Percentiles rank a stretch among this genome's conserved stretches.
These are phyloP conservation scores for Aspergillus ibericus DNA, from an alignment of 2,329 filamentous ascomycete species.

Conservation along the genomic window DNA sequence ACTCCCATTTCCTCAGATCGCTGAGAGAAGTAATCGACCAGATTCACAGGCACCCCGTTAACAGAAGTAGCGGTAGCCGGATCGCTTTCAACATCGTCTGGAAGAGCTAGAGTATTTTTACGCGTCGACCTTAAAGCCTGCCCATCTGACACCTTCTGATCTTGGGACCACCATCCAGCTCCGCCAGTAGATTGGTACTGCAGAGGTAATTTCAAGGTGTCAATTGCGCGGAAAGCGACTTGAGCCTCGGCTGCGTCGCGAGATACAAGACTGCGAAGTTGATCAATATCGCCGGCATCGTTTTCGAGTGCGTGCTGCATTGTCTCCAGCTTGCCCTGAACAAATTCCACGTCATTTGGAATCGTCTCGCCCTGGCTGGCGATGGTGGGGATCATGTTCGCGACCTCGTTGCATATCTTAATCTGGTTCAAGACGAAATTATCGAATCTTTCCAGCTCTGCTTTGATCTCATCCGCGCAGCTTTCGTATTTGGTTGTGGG, in stretches of 20 bases:
- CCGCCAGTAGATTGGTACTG: slow-evolving; percentile 57
- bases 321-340: slow-evolving; percentile 61
- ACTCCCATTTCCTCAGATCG: slow-evolving; percentile 62
- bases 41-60: slow-evolving; percentile 56
- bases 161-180: slow-evolving; percentile 42
- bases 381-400: slow-evolving; percentile 67
- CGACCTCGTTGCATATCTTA: slow-evolving; percentile 68
- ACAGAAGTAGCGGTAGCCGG: slow-evolving; percentile 43
- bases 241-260: slow-evolving; percentile 70
- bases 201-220: slow-evolving; percentile 70
- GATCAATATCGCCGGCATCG: slow-evolving; percentile 61
- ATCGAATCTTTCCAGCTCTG: slow-evolving; percentile 75
- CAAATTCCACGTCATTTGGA: slow-evolving; percentile 64
- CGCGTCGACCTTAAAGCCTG: slow-evolving; percentile 41
- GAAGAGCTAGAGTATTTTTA: slow-evolving; percentile 48
- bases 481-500: slow-evolving; percentile 91
- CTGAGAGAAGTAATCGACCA: slow-evolving; percentile 64
- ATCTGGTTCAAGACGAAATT: slow-evolving; percentile 78
- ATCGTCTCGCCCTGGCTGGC: slow-evolving; percentile 65
- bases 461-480: slow-evolving; percentile 77
- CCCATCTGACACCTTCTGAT: slow-evolving; percentile 41
- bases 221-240: slow-evolving; percentile 70
- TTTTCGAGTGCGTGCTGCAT: slow-evolving; percentile 64
- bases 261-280: slow-evolving; percentile 58
- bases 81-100: slow-evolving; percentile 46